Base-by-base conservation (phyloP, 352 stramenopile genomes). In the Pythium oligandrum region DNA sequence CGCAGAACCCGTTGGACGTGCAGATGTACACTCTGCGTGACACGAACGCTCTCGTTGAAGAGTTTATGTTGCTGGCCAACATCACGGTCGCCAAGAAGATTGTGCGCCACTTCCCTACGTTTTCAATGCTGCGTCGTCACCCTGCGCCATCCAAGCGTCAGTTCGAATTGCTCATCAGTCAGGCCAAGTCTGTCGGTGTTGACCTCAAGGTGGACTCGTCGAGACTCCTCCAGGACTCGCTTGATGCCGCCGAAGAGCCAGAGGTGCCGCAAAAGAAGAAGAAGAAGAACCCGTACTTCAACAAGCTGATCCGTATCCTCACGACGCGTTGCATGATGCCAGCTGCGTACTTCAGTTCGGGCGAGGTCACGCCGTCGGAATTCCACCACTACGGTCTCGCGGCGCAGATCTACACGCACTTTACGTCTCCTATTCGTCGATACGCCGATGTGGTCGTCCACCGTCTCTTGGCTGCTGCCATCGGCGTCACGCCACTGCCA, bases 61-160 rank as follows among this genome's bases (percentile, higher is more conserved):
- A 99, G 74, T 99, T 99, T 53, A 99, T 99, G 97, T 74, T 99
- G 34, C 68, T 99, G 6, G 97, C 96, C 4, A 99, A 99, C 70
- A 98, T 99, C 51, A 98, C 96, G 7, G 97, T 99, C 0, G 90
- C 95, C 6, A 99, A 98, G 73, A 94, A 93, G 57, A 96, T 96
- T 36, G 75, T 90, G 51, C 86, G 92, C 26, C 83, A 96, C 53
- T 98, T 97, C 57, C 96, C 95, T 2, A 98, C 93, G 3, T 90
- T 98, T 43, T 97, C 91, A 0, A 87, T 98, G 56, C 71, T 99
- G 26, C 90, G 96, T 61, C 90, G 95, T 40, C 96, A 99, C 61
- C 94, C 94, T 31, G 86, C 93, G 30, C 96, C 96, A 26, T 98
- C 96, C 37, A 87, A 94, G 57, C 83, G 93, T 37, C 96, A 97